Evolutionary conservation across 2,329 filamentous ascomycete genomes (phyloP).

Genomic region (Pyrenochaeta sp.): DNA sequence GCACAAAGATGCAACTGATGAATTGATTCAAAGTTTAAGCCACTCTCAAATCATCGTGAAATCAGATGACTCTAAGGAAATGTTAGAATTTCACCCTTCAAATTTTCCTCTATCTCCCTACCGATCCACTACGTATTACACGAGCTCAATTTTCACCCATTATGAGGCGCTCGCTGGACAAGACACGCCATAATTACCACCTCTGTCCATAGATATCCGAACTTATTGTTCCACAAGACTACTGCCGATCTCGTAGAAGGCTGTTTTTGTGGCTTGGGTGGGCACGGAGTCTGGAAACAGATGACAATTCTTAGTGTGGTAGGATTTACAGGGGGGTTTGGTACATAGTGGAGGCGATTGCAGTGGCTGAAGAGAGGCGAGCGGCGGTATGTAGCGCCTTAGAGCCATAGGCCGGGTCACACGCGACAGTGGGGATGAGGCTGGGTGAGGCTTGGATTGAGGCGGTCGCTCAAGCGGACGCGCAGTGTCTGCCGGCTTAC

Average conservation of each 20-base stretch:
- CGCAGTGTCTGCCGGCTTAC: not conserved
- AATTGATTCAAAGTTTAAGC: no score
- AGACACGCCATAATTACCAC: not conserved
- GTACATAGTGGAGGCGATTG: constrained; percentile 10
- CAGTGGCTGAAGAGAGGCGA: constrained; percentile 4
- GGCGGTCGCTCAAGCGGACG: not conserved
- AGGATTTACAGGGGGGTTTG: constrained; percentile 10
- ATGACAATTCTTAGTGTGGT: constrained; percentile 7
- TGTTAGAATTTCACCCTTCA: no score
- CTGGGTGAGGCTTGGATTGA: not conserved
- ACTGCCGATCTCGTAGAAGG: constrained; percentile 12
- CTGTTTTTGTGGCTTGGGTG: constrained; percentile 3
- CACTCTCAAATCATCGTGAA: no score
- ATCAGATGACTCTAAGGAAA: no score
- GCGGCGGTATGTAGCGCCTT: not conserved
- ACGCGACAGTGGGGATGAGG: constrained; percentile 7
- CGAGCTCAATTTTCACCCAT: constrained; percentile 6
- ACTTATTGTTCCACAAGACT: constrained; percentile 1
- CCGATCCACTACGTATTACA: not conserved
- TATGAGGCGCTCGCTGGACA: constrained; percentile 2
- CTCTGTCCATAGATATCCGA: not conserved
- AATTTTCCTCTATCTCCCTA: no score
- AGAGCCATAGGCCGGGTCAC: constrained; percentile 1
- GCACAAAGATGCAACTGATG: no score
- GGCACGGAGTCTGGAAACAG: not conserved